Evolutionary conservation across 2,329 filamentous ascomycete genomes (phyloP).

Genomic region (Colletotrichum sublineola): DNA sequence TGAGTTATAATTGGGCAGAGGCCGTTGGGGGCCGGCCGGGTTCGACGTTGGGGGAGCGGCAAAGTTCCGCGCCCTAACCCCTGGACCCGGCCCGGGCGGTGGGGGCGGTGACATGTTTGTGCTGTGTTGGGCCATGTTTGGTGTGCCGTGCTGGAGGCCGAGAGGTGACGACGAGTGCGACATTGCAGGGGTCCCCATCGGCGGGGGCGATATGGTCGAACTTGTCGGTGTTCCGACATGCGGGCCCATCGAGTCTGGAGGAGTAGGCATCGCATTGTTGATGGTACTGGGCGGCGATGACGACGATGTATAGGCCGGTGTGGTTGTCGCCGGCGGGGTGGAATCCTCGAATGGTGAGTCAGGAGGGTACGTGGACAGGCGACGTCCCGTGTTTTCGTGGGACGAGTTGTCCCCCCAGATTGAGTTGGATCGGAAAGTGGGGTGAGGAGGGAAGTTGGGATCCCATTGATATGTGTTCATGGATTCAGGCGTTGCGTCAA

Average conservation of each 20-base stretch:
- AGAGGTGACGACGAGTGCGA: constrained; percentile 50
- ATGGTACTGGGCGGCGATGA: constrained; percentile 42
- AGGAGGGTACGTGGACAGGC: constrained; percentile 75
- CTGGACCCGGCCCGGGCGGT: constrained; percentile 42
- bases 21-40: constrained; percentile 55
- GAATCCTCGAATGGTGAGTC: constrained; percentile 59
- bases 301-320: constrained; percentile 44
- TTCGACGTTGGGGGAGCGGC: constrained; percentile 52
- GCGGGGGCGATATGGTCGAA: constrained; percentile 33
- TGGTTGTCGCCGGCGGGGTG: constrained; percentile 50
- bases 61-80: constrained; percentile 51
- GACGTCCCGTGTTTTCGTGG: constrained; percentile 66
- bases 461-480: constrained; percentile 62
- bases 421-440: constrained; percentile 74
- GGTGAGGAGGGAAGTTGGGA: constrained; percentile 59
- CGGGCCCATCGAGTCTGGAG: constrained; percentile 58
- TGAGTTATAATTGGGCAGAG: constrained; percentile 57
- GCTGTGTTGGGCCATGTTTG: constrained; percentile 39
- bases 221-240: constrained; percentile 29
- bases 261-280: constrained; percentile 54
- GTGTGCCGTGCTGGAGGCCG: constrained; percentile 41
- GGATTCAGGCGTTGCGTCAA: constrained; percentile 68
- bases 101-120: constrained; percentile 50
- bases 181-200: constrained; percentile 45
- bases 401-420: constrained; percentile 71